Percentiles rank a stretch among this genome's conserved stretches.
phyloP scores from a whole-genome alignment of 1,139 yeast species.

The Suhomyces kunorum region DNA sequence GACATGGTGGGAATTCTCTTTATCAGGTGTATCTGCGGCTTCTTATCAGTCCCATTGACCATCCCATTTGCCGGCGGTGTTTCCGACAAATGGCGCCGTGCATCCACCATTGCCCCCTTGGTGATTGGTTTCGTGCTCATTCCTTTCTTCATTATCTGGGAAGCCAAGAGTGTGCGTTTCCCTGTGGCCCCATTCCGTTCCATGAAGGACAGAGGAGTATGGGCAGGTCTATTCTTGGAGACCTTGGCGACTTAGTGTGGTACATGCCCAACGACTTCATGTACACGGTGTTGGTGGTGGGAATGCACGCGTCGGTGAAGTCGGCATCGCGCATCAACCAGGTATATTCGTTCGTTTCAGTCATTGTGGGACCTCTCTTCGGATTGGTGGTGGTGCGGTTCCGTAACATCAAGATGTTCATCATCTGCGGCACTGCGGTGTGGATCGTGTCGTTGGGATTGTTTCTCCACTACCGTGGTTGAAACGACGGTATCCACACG shows the following conservation, averaged over 20 bases:
- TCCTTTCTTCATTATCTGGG: constrained; percentile 59
- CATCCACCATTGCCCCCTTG: constrained; percentile 58
- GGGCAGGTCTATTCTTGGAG: constrained; percentile 53
- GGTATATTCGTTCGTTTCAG: constrained; percentile 64
- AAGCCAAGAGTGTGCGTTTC: constrained; percentile 44
- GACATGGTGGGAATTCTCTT: constrained; percentile 57
- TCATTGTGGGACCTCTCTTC: constrained; percentile 58
- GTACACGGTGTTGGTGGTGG: constrained; percentile 64
- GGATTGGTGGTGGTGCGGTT: constrained; percentile 55
- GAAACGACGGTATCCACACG: constrained; percentile 37
- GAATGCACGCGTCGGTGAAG: constrained; percentile 56
- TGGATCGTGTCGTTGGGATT: constrained; percentile 63
- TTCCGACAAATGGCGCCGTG: constrained; percentile 51
- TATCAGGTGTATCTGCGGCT: constrained; percentile 52
- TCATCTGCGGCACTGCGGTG: constrained; percentile 54
- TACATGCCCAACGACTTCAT: constrained; percentile 70
- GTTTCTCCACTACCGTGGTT: constrained; percentile 58
- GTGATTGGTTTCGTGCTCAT: constrained; percentile 61
- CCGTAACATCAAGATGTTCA: constrained; percentile 59
- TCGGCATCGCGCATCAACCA: constrained; percentile 70
- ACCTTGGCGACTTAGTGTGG: constrained; percentile 58
- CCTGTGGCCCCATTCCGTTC: constrained; percentile 61
- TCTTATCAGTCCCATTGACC: constrained; percentile 53
- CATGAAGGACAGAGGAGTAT: constrained; percentile 64
- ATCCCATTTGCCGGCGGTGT: constrained; percentile 67